Percentiles rank a stretch among this genome's conserved stretches.
phyloP scores from a whole-genome alignment of 179 eudicot genomes.

The Patellifolia procumbens region DNA sequence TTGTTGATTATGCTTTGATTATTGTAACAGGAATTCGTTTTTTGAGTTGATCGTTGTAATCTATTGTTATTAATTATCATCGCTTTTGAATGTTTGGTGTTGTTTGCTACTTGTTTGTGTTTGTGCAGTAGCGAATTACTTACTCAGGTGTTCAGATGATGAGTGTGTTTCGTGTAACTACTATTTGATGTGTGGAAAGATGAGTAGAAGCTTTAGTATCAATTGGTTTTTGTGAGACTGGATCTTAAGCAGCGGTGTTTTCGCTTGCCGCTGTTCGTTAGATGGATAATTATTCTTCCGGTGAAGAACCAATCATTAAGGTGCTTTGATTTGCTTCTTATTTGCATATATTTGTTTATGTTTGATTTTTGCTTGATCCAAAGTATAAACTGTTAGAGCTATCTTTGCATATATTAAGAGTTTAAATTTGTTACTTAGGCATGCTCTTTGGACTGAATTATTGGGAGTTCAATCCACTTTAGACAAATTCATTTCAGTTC shows the following conservation, averaged over 20 bases:
- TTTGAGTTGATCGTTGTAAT: no score
- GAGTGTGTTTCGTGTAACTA: conserved; percentile 24
- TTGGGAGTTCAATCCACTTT: no score
- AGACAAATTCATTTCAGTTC: no score
- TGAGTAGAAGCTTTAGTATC: conserved; percentile 41
- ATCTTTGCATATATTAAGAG: neutral
- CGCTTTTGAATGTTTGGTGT: conserved; percentile 28
- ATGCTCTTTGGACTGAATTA: no score
- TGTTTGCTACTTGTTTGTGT: conserved; percentile 38
- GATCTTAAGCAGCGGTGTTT: conserved; percentile 44
- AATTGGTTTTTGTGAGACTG: conserved; percentile 37
- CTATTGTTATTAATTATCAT: no score
- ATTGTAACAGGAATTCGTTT: neutral
- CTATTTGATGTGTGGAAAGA: conserved; percentile 31
- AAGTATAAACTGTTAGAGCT: neutral
- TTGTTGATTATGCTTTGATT: neutral
- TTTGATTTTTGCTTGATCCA: neutral
- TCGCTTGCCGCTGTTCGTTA: conserved; percentile 32
- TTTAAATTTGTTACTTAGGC: no score
- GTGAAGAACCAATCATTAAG: conserved; percentile 78
- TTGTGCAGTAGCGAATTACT: conserved; percentile 53
- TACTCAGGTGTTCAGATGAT: conserved; percentile 33
- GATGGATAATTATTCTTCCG: conserved; percentile 87
- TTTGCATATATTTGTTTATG: neutral
- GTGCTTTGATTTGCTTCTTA: conserved; percentile 31